Evolutionary conservation across 495 filamentous ascomycete genomes (phyloP).

Genomic region (Aspergillus sclerotiicarbonarius): DNA sequence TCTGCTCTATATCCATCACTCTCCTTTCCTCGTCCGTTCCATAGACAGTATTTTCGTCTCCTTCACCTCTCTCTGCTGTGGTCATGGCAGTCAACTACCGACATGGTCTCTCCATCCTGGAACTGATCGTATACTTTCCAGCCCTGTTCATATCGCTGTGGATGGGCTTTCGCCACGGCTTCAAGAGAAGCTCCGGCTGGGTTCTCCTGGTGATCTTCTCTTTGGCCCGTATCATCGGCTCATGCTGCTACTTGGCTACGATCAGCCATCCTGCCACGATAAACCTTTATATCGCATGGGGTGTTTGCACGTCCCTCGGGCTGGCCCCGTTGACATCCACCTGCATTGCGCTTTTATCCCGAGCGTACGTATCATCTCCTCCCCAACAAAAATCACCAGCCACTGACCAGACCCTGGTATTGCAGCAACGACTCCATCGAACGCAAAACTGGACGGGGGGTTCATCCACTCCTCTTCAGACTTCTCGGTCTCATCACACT

Average conservation of each 20-base stretch:
- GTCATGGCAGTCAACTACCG: conserved; percentile 24
- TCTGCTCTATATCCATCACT: neutral
- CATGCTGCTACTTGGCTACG: conserved; percentile 35
- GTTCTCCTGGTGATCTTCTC: conserved; percentile 38
- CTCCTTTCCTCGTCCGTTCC: neutral
- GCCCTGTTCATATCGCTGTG: conserved; percentile 29
- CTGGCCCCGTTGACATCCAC: conserved; percentile 23
- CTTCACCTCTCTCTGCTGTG: neutral
- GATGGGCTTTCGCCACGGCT: conserved; percentile 40
- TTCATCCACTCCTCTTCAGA: conserved; percentile 28
- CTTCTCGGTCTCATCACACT: conserved; percentile 15
- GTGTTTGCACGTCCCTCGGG: conserved; percentile 25
- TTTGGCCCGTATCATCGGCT: conserved; percentile 35
- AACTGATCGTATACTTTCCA: conserved; percentile 35
- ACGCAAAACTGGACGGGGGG: conserved; percentile 12
- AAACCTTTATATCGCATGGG: conserved; percentile 21
- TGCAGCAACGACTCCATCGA: conserved; percentile 23
- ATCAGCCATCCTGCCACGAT: conserved; percentile 25
- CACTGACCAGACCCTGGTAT: neutral
- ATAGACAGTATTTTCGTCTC: neutral
- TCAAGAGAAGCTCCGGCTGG: conserved; percentile 32
- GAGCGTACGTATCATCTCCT: conserved; percentile 19
- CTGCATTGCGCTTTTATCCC: conserved; percentile 19
- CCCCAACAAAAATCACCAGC: neutral
- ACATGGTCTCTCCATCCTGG: conserved; percentile 37